These are phyloP conservation scores for Xylaria sp. DNA, from an alignment of 2,329 filamentous ascomycete genomes.

Conservation along the genomic window DNA sequence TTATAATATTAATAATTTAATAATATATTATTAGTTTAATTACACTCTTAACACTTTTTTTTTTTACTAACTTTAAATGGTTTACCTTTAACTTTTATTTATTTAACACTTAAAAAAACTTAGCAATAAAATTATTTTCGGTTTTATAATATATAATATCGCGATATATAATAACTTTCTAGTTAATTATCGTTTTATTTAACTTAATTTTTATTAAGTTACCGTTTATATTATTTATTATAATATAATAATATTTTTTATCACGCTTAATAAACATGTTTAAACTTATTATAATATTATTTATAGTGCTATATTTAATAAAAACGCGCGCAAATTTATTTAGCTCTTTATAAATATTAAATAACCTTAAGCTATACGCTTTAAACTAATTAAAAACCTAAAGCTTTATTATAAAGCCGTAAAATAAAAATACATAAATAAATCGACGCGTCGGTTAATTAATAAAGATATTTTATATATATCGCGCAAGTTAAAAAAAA, in stretches of 20 bases:
- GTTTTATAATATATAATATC: too few species aligned
- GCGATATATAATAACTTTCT: too few species aligned
- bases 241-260: background rate
- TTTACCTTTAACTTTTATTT: too few species aligned
- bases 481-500: constrained; percentile 21
- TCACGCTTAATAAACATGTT: constrained; percentile 20
- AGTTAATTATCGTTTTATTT: too few species aligned
- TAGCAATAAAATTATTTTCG: too few species aligned
- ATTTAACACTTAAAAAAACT: too few species aligned
- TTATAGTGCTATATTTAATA: constrained; percentile 25
- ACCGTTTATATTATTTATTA: background rate
- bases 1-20: too few species aligned
- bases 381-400: constrained; percentile 30
- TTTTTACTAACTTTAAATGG: too few species aligned
- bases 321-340: constrained; percentile 28
- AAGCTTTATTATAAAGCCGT: constrained; percentile 22
- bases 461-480: constrained; percentile 19
- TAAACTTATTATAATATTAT: constrained; percentile 9
- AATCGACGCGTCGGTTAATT: constrained; percentile 32
- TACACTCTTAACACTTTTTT: too few species aligned
- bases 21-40: too few species aligned
- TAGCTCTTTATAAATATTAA: constrained; percentile 19
- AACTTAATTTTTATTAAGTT: too few species aligned
- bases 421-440: constrained; percentile 27
- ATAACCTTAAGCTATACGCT: constrained; percentile 16